Evolutionary conservation across 73 alveolate genomes (phyloP).

Genomic region (Paramecium caudatum): DNA sequence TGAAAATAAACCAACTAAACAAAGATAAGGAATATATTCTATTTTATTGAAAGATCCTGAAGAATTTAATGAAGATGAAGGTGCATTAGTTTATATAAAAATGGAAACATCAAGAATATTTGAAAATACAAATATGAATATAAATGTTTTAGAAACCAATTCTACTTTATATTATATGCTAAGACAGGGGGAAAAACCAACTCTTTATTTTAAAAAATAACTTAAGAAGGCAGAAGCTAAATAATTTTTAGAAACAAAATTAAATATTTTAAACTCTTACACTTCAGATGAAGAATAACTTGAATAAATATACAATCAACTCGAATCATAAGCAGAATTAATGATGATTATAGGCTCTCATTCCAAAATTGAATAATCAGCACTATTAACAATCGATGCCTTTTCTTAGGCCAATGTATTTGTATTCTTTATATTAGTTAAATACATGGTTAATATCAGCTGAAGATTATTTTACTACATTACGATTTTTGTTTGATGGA

Average conservation of each 20-base stretch:
- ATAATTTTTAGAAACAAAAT: background rate
- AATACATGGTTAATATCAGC: conserved; percentile 37
- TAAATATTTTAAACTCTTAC: background rate
- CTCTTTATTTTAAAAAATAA: conserved; percentile 41
- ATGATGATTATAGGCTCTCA: conserved; percentile 33
- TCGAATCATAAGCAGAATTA: conserved; percentile 40
- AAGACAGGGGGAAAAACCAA: conserved; percentile 6
- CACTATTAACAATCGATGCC: background rate
- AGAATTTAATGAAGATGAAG: conserved; percentile 67
- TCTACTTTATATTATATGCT: conserved; percentile 40
- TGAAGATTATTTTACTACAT: background rate
- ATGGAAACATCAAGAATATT: background rate
- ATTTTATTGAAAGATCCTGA: conserved; percentile 52
- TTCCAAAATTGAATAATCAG: background rate
- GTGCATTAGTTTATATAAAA: conserved; percentile 32
- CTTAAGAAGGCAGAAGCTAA: conserved; percentile 8
- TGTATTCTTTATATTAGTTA: background rate
- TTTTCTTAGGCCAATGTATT: conserved; percentile 18
- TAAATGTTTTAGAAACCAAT: conserved; percentile 25
- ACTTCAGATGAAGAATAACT: conserved; percentile 36
- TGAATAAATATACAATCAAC: conserved; percentile 1
- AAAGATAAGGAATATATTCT: background rate
- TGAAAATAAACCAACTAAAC: background rate
- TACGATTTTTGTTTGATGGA: conserved; percentile 36
- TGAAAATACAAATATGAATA: background rate